Percentiles rank a stretch among this genome's conserved stretches.
Conservation (phyloP, 2,329 filamentous ascomycete species). For the Dactylellina drechsleri region DNA sequence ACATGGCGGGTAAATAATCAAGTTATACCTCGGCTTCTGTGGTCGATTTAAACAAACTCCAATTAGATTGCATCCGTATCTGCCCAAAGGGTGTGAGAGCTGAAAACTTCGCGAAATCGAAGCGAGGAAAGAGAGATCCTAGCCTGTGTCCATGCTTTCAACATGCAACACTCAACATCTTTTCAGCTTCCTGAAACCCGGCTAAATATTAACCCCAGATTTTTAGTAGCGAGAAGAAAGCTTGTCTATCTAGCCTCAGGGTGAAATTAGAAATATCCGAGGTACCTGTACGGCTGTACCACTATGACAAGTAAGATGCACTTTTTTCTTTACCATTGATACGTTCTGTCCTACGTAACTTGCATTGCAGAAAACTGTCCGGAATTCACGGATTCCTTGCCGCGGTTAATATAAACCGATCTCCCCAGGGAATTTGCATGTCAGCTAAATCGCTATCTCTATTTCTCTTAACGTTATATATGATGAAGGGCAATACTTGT, state of each 20-base stretch:
- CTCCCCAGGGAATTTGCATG: not conserved
- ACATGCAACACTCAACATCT: not conserved
- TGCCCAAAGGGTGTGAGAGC: not conserved
- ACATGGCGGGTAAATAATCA: not conserved
- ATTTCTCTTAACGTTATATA: conserved; percentile 1
- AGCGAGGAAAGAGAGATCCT: not conserved
- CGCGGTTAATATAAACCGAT: conserved; percentile 3
- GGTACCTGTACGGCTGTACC: not conserved
- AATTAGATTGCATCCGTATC: too few species aligned
- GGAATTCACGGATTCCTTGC: conserved; percentile 9
- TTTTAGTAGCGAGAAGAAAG: conserved; percentile 6
- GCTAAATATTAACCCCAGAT: conserved; percentile 7
- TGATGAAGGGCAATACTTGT: not conserved
- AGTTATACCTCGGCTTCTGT: not conserved
- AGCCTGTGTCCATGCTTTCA: not conserved
- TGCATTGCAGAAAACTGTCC: not conserved
- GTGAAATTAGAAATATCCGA: conserved; percentile 1
- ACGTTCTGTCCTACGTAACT: not conserved
- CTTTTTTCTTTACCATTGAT: not conserved
- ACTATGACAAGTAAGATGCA: not conserved
- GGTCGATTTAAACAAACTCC: not conserved
- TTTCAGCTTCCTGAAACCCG: not conserved
- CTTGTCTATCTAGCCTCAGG: conserved; percentile 2
- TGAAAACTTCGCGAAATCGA: not conserved
- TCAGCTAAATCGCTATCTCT: not conserved